Percentiles rank a stretch among this genome's conserved stretches.
Evolutionary conservation across 106 monocot genomes (phyloP).

Genomic region (Iris macrosiphon): DNA sequence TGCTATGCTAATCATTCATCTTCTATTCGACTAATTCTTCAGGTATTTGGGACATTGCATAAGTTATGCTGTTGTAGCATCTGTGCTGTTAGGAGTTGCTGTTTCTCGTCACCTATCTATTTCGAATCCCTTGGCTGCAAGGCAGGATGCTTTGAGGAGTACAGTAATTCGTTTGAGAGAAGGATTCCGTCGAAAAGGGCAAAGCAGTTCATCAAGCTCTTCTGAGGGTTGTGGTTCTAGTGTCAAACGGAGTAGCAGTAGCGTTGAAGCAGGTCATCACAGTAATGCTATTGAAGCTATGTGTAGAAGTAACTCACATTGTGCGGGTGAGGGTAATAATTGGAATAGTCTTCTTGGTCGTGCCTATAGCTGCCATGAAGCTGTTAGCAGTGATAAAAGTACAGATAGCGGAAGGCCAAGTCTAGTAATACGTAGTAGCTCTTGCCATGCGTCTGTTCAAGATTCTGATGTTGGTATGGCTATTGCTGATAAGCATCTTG

Average conservation of each 20-base stretch:
- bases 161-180: conserved; percentile 93
- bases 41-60: conserved; percentile 99
- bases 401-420: conserved; percentile 65
- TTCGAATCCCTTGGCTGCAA: conserved; percentile 73
- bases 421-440: conserved; percentile 76
- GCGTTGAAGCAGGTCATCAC: conserved; percentile 80
- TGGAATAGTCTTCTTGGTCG: conserved; percentile 60
- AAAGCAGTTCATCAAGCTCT: conserved; percentile 82
- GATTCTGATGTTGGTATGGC: conserved; percentile 47
- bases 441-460: conserved; percentile 71
- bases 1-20: background rate
- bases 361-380: conserved; percentile 79
- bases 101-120: conserved; percentile 70
- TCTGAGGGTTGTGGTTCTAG: conserved; percentile 97
- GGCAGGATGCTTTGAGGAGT: conserved; percentile 84
- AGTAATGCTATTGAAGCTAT: conserved; percentile 60
- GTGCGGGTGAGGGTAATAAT: conserved; percentile 45
- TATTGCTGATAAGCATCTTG: conserved; percentile 37
- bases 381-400: conserved; percentile 58
- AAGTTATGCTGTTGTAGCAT: conserved; percentile 93
- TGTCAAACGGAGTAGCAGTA: conserved; percentile 87
- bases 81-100: conserved; percentile 75
- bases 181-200: conserved; percentile 76
- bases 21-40: background rate
- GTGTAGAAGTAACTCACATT: conserved; percentile 52